These are phyloP conservation scores for Phytopythium litorale DNA, from an alignment of 352 stramenopile species.

Conservation along the genomic window DNA sequence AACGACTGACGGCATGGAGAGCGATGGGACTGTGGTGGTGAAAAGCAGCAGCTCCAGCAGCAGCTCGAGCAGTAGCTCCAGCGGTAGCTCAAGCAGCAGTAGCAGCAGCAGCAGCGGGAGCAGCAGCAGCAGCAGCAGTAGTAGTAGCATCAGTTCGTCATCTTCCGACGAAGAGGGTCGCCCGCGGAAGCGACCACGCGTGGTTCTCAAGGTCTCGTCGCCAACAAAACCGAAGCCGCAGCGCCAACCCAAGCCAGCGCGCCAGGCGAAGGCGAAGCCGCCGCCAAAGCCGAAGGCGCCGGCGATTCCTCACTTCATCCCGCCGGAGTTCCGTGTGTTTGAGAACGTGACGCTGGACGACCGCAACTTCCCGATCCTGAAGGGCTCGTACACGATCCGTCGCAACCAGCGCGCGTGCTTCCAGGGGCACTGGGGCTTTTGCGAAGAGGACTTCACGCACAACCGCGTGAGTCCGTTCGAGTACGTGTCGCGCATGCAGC, in stretches of 20 bases:
- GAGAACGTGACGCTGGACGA: slow-evolving; percentile 31
- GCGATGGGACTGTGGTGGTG: slow-evolving; percentile 25
- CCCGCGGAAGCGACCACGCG: slow-evolving; percentile 6
- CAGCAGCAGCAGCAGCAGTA: slow-evolving; percentile 16
- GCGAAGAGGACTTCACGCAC: slow-evolving; percentile 44
- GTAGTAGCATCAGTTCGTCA: slow-evolving; percentile 18
- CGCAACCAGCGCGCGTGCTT: slow-evolving; percentile 46
- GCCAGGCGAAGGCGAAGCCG: slow-evolving; percentile 14
- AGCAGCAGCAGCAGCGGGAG: slow-evolving; percentile 13
- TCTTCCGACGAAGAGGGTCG: background rate
- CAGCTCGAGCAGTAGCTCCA: slow-evolving; percentile 14
- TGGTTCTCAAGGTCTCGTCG: background rate
- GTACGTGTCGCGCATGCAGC: slow-evolving; percentile 44
- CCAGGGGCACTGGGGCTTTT: slow-evolving; percentile 59
- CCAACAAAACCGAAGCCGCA: slow-evolving; percentile 1
- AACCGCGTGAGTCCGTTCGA: slow-evolving; percentile 57
- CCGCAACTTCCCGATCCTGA: slow-evolving; percentile 47
- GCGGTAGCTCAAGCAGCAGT: slow-evolving; percentile 16
- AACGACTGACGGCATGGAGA: slow-evolving; percentile 10
- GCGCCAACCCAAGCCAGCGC: background rate
- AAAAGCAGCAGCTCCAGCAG: slow-evolving; percentile 14
- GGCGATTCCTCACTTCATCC: slow-evolving; percentile 27
- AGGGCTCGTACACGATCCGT: slow-evolving; percentile 41
- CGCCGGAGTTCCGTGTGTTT: slow-evolving; percentile 45
- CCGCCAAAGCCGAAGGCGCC: slow-evolving; percentile 18